phyloP scores from a whole-genome alignment of 805 yeast genomes.

The Spathaspora girioi region DNA sequence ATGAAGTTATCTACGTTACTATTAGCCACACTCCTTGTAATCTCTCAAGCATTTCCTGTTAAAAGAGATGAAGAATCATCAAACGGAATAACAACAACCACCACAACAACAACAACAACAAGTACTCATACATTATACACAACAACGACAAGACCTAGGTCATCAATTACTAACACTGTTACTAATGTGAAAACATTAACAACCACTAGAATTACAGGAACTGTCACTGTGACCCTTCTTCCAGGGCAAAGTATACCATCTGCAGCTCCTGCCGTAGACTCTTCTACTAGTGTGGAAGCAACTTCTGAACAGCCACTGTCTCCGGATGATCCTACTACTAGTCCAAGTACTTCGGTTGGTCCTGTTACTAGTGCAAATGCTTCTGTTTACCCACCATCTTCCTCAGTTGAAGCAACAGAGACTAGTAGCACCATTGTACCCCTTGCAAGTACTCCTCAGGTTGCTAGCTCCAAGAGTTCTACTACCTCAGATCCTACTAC shows the following conservation, averaged over 20 bases:
- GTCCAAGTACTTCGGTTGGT: too few species aligned
- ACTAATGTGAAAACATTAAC: constrained; percentile 24
- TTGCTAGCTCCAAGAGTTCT: constrained; percentile 1
- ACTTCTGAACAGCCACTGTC: background rate
- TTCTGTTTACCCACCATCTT: constrained; percentile 29
- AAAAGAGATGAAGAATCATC: background rate
- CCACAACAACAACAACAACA: constrained; percentile 30
- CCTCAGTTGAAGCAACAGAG: constrained; percentile 10
- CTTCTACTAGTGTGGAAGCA: background rate
- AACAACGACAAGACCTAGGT: constrained; percentile 26
- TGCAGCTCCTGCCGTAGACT: too few species aligned
- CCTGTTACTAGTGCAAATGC: constrained; percentile 8
- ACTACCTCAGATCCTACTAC: background rate
- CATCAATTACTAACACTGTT: constrained; percentile 25
- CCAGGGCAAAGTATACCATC: background rate
- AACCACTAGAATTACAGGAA: constrained; percentile 36
- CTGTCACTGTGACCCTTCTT: constrained; percentile 35
- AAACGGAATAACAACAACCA: constrained; percentile 16
- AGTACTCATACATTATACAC: constrained; percentile 30
- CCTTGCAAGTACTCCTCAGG: constrained; percentile 3
- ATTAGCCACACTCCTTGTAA: background rate
- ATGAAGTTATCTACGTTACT: background rate
- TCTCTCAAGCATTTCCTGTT: background rate
- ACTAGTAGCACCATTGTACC: constrained; percentile 6
- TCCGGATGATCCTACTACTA: background rate